Conservation (phyloP, 345 rosid genomes). For the Streptanthus diversifolius region DNA sequence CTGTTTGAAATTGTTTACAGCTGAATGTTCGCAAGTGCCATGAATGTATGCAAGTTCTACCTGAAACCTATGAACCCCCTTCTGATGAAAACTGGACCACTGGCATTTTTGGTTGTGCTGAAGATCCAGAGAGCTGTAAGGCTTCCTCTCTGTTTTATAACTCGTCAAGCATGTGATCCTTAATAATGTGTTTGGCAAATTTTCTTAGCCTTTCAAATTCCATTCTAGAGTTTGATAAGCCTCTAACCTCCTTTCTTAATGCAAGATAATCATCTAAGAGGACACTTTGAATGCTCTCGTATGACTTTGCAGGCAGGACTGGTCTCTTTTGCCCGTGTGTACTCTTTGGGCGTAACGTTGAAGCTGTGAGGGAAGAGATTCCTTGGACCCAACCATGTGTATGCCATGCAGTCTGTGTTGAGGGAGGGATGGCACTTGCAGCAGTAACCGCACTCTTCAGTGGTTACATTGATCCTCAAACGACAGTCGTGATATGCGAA, state of each 20-base stretch:
- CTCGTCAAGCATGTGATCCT: not conserved
- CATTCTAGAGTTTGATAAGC: not conserved
- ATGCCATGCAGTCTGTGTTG: constrained; percentile 78
- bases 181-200: not conserved
- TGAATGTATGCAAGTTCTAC: constrained; percentile 80
- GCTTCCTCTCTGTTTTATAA: constrained; percentile 1
- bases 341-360: constrained; percentile 72
- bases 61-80: constrained; percentile 83
- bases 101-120: constrained; percentile 62
- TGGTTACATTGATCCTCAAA: constrained; percentile 72
- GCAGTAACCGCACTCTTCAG: constrained; percentile 59
- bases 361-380: constrained; percentile 60
- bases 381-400: constrained; percentile 78
- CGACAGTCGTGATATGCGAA: constrained; percentile 70
- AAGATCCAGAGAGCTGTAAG: constrained; percentile 81
- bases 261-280: not conserved
- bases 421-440: constrained; percentile 81
- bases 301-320: constrained; percentile 51
- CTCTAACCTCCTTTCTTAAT: not conserved
- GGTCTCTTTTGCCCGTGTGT: constrained; percentile 83
- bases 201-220: not conserved
- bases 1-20: constrained; percentile 32
- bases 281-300: not conserved
- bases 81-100: constrained; percentile 94
- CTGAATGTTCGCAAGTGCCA: constrained; percentile 53